phyloP scores from a whole-genome alignment of 164 flowering plant genomes.

The Macadamia integrifolia region DNA sequence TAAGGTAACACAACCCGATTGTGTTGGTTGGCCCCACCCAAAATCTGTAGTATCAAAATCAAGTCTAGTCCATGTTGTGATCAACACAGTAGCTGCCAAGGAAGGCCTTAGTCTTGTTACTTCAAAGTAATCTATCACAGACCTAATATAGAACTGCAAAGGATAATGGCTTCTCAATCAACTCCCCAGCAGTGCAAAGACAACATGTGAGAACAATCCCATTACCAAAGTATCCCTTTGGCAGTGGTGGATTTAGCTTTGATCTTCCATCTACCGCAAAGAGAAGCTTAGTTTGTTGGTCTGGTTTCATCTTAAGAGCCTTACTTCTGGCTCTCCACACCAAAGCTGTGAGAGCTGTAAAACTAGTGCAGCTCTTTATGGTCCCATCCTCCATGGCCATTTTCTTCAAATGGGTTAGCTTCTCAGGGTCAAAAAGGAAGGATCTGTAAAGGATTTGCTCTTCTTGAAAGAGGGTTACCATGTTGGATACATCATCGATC shows the following conservation, averaged over 20 bases:
- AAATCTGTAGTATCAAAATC: conserved; percentile 16
- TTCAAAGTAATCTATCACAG: conserved; percentile 20
- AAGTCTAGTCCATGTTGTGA: conserved; percentile 26
- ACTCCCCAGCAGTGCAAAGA: neutral
- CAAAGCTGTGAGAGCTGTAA: neutral
- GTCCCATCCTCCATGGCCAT: neutral
- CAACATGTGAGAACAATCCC: neutral
- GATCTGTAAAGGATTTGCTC: neutral
- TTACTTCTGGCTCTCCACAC: neutral
- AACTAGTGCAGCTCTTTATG: neutral
- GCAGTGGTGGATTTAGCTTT: neutral
- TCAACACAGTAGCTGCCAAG: conserved; percentile 14
- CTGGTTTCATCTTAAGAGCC: neutral
- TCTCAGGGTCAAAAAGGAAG: neutral
- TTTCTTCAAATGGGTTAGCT: neutral
- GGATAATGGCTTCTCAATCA: neutral
- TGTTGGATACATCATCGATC: neutral
- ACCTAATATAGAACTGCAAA: conserved; percentile 12
- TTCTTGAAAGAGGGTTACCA: neutral
- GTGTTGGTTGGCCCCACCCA: conserved; percentile 26
- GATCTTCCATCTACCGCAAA: neutral
- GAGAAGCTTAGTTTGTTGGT: neutral
- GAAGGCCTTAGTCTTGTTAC: conserved; percentile 15
- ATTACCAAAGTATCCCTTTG: neutral
- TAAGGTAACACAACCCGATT: conserved; percentile 9